phyloP scores from a whole-genome alignment of 345 rosid genomes.

The Kernera saxatilis region DNA sequence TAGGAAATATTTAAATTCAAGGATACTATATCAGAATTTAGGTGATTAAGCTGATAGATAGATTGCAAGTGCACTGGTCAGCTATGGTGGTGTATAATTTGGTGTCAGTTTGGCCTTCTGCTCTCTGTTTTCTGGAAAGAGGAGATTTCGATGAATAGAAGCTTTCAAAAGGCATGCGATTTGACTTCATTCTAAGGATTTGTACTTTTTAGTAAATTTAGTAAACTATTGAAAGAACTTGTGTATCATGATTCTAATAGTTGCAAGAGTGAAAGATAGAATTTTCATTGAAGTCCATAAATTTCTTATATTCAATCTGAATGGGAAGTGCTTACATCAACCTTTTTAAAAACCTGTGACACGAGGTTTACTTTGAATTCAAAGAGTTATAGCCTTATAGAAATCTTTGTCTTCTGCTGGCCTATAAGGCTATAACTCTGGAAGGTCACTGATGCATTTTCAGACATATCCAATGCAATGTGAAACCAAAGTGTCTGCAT shows the following conservation, averaged over 20 bases:
- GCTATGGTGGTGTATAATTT: neutral
- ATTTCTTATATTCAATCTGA: neutral
- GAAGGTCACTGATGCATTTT: neutral
- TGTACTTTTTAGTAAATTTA: neutral
- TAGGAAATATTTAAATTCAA: neutral
- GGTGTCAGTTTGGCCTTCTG: neutral
- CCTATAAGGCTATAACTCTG: neutral
- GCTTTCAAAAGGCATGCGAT: neutral
- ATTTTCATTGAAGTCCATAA: neutral
- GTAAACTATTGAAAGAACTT: neutral
- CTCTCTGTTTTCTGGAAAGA: neutral
- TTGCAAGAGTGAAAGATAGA: neutral
- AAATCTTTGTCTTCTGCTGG: neutral
- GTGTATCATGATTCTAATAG: neutral
- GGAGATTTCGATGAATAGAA: neutral
- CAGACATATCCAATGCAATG: neutral
- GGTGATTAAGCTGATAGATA: neutral
- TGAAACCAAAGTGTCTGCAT: neutral
- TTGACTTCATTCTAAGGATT: neutral
- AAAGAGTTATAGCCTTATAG: too few relatives aligned
- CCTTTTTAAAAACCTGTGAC: neutral
- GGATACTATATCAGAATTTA: neutral
- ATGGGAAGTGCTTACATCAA: neutral
- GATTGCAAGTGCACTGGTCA: neutral
- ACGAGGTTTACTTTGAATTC: neutral